Base-by-base conservation (phyloP, 495 filamentous ascomycete species). In the Sordaria brevicollis region DNA sequence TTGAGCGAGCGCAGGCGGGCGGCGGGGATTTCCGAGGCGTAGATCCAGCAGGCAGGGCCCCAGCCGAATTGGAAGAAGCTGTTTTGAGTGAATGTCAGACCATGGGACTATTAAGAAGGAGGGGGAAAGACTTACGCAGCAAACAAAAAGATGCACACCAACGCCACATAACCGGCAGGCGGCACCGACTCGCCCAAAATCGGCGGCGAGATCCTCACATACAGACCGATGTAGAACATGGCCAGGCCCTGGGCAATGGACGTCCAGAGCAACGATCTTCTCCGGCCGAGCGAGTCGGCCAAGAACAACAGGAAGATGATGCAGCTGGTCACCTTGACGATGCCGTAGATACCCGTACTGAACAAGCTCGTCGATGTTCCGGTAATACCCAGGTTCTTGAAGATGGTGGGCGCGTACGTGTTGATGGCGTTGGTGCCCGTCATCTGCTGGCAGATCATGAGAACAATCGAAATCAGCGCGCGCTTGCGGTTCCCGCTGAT, bases 221-320 rank as follows among this genome's bases (percentile, higher is more conserved):
- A 92, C n/a, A 94, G 80, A 11, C 91, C 91, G 70, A 94, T 90
- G 76, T 93, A 92, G 73, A 91, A 86, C 89, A 93, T 93, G 72
- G 85, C 84, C n/a, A 89, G 78, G 3, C 83, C 87, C 78, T 90
- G 89, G 11, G 86, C 91, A 71, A 92, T 85, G 8, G 87, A 88
- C 15, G 91, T 93, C 85, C 88, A 91, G 71, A 93, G 83, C 33
- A 95, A 85, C 37, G 89, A 90, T 39, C 88, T 85, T 7, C 89
- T 85, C 9, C 89, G 85, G 7, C 89, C 88, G 37, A 90, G 84
- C 17, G 86, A 83, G 73, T 91, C 89, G 70, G 89, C 86, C 66
- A 90, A 77, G 79, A 90, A 89, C 21, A 89, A 69, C 66, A 84
- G 70, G 73, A 79, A 83, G 65, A 76, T 69, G 25, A 81, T 71